Evolutionary conservation across 441 rosid genomes (phyloP), one percentile per base, ranked within the genome.

Genomic region (Populus hybrid): DNA sequence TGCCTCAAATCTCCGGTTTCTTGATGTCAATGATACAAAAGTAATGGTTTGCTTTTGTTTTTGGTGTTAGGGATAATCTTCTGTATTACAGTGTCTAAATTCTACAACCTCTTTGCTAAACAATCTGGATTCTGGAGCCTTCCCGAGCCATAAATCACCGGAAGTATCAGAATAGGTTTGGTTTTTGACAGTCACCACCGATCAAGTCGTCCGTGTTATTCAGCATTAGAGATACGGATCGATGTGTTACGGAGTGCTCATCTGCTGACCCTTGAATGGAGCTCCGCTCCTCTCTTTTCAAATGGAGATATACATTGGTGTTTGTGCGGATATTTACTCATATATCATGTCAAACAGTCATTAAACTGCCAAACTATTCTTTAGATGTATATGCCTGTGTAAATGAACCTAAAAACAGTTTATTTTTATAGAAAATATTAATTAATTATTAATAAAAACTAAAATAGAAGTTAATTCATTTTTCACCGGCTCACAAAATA

Each of bases 31-130:
- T 7, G 40, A 36, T 36, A 36, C 40, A 36, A 36, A 38, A 71
- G 82, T 68, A 75, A 79, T 77, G 77, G 79, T 64, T 26, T 84
- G 81, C 72, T 77, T 71, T 64, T 84, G 59, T 56, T 84, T 36
- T 33, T 74, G 18, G 71, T 70, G 23, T 64, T 45, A 31, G 69
- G 31, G 74, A 72, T 35, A 76, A 64, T 21, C 1, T 20, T 59
- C 56, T 79, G 6, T 53, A n/a, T 56, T 76, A 71, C 67, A 21
- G 40, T 59, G 40, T 9, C 45, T 9, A 38, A 36, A 36, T 36
- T 81, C 36, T 74, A 45, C 64, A 73, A 76, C 74, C 50, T 74
- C 74, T 75, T 71, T 38, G n/a, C n/a, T n/a, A n/a, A n/a, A n/a
- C n/a, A n/a, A n/a, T n/a, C n/a, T n/a, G n/a, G 73, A 76, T 50